Evolutionary conservation across 495 filamentous ascomycete species (phyloP).

Genomic region (Bryoglossum gracile): DNA sequence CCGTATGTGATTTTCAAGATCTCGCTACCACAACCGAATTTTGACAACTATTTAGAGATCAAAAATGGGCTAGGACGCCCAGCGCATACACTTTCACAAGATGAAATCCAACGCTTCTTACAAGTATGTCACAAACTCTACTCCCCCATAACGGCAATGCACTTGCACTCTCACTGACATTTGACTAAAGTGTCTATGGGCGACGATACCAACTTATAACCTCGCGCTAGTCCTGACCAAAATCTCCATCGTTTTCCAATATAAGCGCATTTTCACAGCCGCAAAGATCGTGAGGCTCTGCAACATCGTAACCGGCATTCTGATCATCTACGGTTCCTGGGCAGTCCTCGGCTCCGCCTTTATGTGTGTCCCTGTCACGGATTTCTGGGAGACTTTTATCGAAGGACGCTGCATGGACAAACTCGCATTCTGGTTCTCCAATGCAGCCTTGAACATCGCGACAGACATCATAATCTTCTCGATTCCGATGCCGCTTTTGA

Average conservation of each 20-base stretch:
- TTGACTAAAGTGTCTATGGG: neutral
- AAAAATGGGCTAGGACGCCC: neutral
- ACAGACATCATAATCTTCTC: conserved; percentile 51
- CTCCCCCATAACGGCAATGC: neutral
- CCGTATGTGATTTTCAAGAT: neutral
- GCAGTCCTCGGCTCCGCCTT: conserved; percentile 36
- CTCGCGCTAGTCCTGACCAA: conserved; percentile 29
- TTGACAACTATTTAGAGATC: neutral
- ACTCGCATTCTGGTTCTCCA: conserved; percentile 39
- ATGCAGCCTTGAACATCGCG: conserved; percentile 45
- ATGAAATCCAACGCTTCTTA: neutral
- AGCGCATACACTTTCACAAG: neutral
- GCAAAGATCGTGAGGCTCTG: conserved; percentile 29
- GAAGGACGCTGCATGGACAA: conserved; percentile 44
- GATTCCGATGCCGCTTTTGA: conserved; percentile 49
- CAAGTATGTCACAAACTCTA: neutral
- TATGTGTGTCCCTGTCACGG: conserved; percentile 46
- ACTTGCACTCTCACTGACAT: neutral
- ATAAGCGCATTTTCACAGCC: conserved; percentile 39
- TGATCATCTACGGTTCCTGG: conserved; percentile 35
- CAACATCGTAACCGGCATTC: conserved; percentile 30
- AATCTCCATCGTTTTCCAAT: conserved; percentile 43
- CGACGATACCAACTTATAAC: neutral
- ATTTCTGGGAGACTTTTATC: conserved; percentile 44
- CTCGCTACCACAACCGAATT: too few species aligned